Percentiles rank a stretch among this genome's conserved stretches.
Conservation (phyloP, 169 alveolate genomes). For the Plasmodium blacklocki region DNA sequence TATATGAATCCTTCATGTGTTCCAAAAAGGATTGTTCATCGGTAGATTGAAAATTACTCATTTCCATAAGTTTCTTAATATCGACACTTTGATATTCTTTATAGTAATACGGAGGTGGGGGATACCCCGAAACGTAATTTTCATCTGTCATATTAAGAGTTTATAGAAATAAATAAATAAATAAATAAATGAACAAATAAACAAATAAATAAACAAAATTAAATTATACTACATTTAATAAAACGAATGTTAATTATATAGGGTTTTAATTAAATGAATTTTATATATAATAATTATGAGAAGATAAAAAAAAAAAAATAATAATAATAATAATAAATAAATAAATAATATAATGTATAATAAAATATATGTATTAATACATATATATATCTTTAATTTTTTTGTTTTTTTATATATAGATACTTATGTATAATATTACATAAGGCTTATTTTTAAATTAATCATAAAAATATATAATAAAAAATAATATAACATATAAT, state of each 20-base stretch:
- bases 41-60: neutral
- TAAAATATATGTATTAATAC: too few relatives aligned
- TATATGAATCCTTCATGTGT: neutral
- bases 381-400: too few relatives aligned
- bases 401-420: too few relatives aligned
- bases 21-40: slow-evolving; percentile 4
- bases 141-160: slow-evolving; percentile 4
- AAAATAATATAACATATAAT: too few relatives aligned
- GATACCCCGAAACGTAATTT: slow-evolving; percentile 80
- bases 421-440: too few relatives aligned
- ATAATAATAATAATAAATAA: too few relatives aligned
- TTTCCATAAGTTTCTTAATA: slow-evolving; percentile 14
- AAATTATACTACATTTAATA: neutral
- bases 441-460: too few relatives aligned
- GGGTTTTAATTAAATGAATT: neutral
- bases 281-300: neutral
- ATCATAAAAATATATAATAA: too few relatives aligned
- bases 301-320: neutral
- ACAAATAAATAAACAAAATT: too few relatives aligned
- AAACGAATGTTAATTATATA: neutral
- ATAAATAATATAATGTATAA: too few relatives aligned
- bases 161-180: neutral
- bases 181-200: too few relatives aligned
- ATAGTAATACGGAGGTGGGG: slow-evolving; percentile 85
- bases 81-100: slow-evolving; percentile 72